A percentile compares a stretch with the other conserved stretches of the same genome.
Conservation (phyloP, 2,329 filamentous ascomycete genomes). For the Malbranchea cinnamomea region DNA sequence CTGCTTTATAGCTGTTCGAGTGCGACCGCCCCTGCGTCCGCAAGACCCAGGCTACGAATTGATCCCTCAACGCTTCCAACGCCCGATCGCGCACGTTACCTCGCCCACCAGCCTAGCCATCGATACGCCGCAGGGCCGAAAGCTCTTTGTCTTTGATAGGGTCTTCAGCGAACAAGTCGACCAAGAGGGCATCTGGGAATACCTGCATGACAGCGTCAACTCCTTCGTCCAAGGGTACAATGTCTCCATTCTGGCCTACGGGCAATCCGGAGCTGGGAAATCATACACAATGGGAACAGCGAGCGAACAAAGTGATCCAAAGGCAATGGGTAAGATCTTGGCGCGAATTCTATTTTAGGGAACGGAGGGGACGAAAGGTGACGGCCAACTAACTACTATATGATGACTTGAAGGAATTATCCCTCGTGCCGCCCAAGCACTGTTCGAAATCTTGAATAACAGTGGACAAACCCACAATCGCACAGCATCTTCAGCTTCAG, state of each 20-base stretch:
- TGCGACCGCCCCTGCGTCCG: constrained; percentile 70
- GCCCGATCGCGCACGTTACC: constrained; percentile 79
- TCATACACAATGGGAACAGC: constrained; percentile 99
- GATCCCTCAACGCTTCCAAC: constrained; percentile 88
- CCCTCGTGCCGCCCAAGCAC: constrained; percentile 66
- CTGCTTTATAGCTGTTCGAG: constrained; percentile 58
- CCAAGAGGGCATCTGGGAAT: constrained; percentile 89
- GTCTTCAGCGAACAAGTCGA: constrained; percentile 73
- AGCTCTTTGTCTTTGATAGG: constrained; percentile 91
- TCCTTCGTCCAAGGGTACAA: constrained; percentile 96
- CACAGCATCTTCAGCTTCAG: constrained; percentile 50
- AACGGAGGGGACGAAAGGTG: background rate
- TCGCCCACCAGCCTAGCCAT: constrained; percentile 74
- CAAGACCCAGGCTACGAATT: constrained; percentile 86
- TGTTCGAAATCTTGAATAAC: constrained; percentile 56
- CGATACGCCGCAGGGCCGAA: constrained; percentile 81
- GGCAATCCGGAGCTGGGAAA: constrained; percentile 93
- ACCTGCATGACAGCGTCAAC: constrained; percentile 74
- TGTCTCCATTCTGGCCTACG: constrained; percentile 91
- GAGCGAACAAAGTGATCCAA: constrained; percentile 52
- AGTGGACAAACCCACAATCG: constrained; percentile 34
- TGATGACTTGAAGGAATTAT: constrained; percentile 61
- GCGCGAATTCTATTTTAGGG: constrained; percentile 2
- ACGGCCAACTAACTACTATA: background rate
- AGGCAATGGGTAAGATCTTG: constrained; percentile 57